Evolutionary conservation across 2,329 filamentous ascomycete genomes (phyloP), one percentile per base, ranked within the genome.

Genomic region (Nemania sp.): DNA sequence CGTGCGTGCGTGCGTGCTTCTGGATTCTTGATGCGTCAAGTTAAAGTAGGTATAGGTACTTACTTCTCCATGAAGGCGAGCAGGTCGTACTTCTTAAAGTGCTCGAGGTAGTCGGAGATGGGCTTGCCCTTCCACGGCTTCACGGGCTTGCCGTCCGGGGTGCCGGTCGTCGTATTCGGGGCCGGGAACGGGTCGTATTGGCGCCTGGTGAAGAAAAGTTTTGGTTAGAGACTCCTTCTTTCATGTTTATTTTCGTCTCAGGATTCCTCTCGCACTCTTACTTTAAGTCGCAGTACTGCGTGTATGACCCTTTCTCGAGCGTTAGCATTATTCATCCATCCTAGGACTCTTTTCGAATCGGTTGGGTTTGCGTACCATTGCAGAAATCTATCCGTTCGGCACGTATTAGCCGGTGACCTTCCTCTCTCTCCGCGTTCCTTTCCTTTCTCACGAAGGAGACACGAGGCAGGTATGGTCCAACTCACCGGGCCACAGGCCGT

Each of bases 31-130:
- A n/a, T n/a, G n/a, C n/a, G n/a, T n/a, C n/a, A n/a, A n/a, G n/a
- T n/a, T n/a, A n/a, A n/a, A n/a, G n/a, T n/a, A n/a, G n/a, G n/a
- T n/a, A n/a, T n/a, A n/a, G n/a, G n/a, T n/a, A n/a, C n/a, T n/a
- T n/a, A 81, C 68, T 81, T 86, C 70, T 86, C 83, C 87, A 90
- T 90, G 76, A 81, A 90, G 2, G 78, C 80, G 2, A 89, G 79
- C 2, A 89, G 77, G 69, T 88, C 86, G 63, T 78, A 79, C 65
- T 81, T 82, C 59, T 83, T 84, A 66, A 87, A 84, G 0, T 80
- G 76, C 67, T 79, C 77, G 57, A 89, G 77, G 76, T 87, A 88
- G 11, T 80, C 83, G 62, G 78, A 80, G 64, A 90, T 84, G 54
- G 79, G 77, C 10, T 81, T 77, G 2, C 87, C 87, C 1, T 71